Evolutionary conservation across 306 rosid species (phyloP), one percentile per base, ranked within the genome.

Genomic region (Acacia acuminata): DNA sequence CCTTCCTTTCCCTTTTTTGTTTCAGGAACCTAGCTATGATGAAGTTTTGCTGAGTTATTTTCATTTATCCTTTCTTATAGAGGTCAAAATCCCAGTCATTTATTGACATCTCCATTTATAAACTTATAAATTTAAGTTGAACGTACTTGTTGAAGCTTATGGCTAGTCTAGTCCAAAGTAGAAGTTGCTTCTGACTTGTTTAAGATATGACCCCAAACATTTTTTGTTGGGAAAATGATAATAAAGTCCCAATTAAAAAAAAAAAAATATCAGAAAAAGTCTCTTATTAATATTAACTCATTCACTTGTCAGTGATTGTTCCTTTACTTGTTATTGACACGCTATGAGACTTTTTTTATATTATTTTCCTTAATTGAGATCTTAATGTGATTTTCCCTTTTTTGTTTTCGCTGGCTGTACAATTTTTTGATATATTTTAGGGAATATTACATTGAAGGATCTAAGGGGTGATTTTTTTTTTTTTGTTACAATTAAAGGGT

Each of bases 31-130:
- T 72, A 15, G 50, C 7, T 27, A n/a, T 78, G 42, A 32, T 79
- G 44, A 74, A 67, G 19, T 56, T 79, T 79, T 67, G 25, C 2
- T 25, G 69, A 19, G 27, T 61, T 63, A 63, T 63, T 51, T 75
- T 45, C 48, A 8, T 80, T 81, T 77, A 78, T 69, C 20, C 53
- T 70, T 16, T 10, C 77, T 79, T 19, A 24, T 76, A 71, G 68
- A n/a, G 20, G 42, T 64, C 72, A 69, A 78, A 74, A 50, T 56
- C 51, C 27, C 36, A 77, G 60, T 66, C 51, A 20, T 69, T 40
- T 69, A 20, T 69, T 69, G 4, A 43, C 4, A 70, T 40, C 75
- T 12, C 15, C 20, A 44, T 17, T n/a, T 24, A 44, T 14, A 45
- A 71, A 44, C 40, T 5, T 10, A 5, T 14, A 12, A 71, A 71